Evolutionary conservation across 352 stramenopile genomes (phyloP), one percentile per base, ranked within the genome.

Genomic region (Pythium scleroteichum): DNA sequence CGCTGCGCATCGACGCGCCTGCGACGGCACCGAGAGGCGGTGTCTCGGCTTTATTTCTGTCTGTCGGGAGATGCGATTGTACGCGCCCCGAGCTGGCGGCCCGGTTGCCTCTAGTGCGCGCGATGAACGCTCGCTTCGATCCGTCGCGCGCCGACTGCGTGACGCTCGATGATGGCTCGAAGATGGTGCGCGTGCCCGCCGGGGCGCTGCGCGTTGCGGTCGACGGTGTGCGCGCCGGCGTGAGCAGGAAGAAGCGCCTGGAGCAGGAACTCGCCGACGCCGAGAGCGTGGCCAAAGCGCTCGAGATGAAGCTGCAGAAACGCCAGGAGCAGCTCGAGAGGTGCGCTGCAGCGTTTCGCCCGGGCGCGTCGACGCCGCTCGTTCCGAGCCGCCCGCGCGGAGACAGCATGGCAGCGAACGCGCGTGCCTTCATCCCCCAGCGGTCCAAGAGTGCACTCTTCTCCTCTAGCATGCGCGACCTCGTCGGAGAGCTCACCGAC

Each of bases 311-410:
- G 54, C 56, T 85, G 24, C 56, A 72, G 49, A 80, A 78, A 48
- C 62, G 77, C 1, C 73, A 86, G 26, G 69, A 83, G 3, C 77
- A 87, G 51, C 46, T 87, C n/a, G 79, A 87, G 16, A 72, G 68
- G 45, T 85, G 71, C 48, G 59, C 59, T 9, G 66, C 55, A 1
- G 66, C 63, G 3, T 72, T 72, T 16, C 75, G 75, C 1, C 53
- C 66, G 0, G 63, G 74, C n/a, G 51, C 75, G 29, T 32, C 59
- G 8, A 22, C 51, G 50, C 9, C 26, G 2, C 2, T 35, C 22
- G 44, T 44, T 7, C 62, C 57, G 33, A 56, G 23, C 13, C 55
- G 33, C 3, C 54, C 56, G 9, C 19, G 32, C 9, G 54, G 54
- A 4, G 29, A 29, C 16, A 53, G 4, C 22, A 45, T 4, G 10